Conservation (phyloP, 192 early-diverging fungal species). For the Coemansia umbellata region DNA sequence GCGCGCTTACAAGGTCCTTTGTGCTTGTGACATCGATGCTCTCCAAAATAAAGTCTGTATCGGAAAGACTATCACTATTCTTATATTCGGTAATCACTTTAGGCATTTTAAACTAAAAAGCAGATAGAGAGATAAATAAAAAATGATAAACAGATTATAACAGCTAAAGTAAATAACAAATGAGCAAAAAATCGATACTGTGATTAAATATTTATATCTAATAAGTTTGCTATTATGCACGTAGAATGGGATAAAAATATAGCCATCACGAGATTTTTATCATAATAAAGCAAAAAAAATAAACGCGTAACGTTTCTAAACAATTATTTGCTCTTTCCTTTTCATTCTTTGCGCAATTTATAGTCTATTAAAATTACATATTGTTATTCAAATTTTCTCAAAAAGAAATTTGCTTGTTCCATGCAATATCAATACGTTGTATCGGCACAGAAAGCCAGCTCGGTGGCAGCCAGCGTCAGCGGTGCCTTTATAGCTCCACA, state of each 20-base stretch:
- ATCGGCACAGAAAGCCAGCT: conserved; percentile 75
- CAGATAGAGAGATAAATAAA: neutral
- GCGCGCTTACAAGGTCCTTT: conserved; percentile 5
- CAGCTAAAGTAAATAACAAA: neutral
- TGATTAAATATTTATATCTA: no score
- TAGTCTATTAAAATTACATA: no score
- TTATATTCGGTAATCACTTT: conserved; percentile 15
- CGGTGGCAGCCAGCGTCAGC: conserved; percentile 61
- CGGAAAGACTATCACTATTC: neutral
- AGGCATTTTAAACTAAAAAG: neutral
- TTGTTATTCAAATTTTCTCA: neutral
- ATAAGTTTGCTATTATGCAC: no score
- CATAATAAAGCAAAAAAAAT: no score
- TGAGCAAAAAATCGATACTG: no score
- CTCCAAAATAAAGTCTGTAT: conserved; percentile 11
- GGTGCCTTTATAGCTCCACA: conserved; percentile 62
- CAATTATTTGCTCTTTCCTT: no score
- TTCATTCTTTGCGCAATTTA: no score
- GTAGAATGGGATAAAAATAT: no score
- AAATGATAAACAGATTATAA: neutral
- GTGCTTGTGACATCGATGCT: neutral
- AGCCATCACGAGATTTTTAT: no score
- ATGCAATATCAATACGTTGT: conserved; percentile 71
- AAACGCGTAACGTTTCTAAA: no score
- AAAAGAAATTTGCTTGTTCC: neutral